A percentile compares a stretch with the other conserved stretches of the same genome.
Conservation (phyloP, 2,329 filamentous ascomycete species). For the Furcasterigmium furcatum region DNA sequence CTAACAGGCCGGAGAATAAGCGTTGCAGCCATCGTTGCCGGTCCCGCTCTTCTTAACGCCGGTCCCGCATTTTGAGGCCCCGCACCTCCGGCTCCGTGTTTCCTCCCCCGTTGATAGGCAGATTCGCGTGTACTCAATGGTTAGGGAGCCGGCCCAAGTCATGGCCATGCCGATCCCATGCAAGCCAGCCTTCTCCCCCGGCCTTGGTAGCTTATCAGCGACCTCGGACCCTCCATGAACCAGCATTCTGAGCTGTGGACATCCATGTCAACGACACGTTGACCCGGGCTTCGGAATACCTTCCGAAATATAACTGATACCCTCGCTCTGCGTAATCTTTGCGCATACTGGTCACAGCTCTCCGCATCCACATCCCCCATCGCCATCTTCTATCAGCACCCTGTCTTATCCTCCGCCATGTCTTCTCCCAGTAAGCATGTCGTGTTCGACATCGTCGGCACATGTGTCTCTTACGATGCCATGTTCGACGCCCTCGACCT, state of each 20-base stretch:
- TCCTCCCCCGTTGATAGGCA: not conserved
- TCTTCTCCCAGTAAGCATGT: constrained; percentile 32
- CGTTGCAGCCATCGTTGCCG: not conserved
- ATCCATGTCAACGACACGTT: not conserved
- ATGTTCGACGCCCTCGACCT: constrained; percentile 36
- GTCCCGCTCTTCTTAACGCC: not conserved
- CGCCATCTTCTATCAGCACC: too few species aligned
- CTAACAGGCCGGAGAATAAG: not conserved
- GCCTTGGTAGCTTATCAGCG: too few species aligned
- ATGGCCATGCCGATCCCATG: not conserved
- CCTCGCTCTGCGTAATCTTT: not conserved
- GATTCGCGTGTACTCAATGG: not conserved
- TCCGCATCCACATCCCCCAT: too few species aligned
- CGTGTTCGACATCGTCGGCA: constrained; percentile 51
- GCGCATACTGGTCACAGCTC: not conserved
- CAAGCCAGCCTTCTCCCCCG: not conserved
- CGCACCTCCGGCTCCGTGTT: not conserved
- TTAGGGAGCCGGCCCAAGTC: too few species aligned
- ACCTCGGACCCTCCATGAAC: not conserved
- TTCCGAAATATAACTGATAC: not conserved
- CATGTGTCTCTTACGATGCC: constrained; percentile 41
- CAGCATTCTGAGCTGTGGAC: not conserved
- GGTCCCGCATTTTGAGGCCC: not conserved
- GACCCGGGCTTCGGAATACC: not conserved
- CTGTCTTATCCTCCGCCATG: not conserved